A percentile compares a stretch with the other conserved stretches of the same genome.
These are phyloP conservation scores for Malus hybrid DNA, from an alignment of 331 rosid genomes.

Conservation along the genomic window DNA sequence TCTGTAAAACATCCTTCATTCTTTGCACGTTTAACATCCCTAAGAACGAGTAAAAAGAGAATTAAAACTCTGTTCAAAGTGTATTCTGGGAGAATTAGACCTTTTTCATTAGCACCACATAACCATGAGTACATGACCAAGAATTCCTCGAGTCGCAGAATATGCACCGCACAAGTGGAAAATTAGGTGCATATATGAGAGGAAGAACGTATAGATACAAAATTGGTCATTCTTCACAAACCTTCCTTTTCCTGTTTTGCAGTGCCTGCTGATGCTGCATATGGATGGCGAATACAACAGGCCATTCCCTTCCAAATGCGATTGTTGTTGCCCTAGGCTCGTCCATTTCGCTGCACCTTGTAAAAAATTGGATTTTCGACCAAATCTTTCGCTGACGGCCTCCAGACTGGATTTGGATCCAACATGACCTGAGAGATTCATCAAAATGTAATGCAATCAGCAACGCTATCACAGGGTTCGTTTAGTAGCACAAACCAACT, in stretches of 20 bases:
- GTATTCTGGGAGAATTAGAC: neutral
- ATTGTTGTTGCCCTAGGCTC: conserved; percentile 9
- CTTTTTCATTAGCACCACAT: neutral
- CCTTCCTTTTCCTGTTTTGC: neutral
- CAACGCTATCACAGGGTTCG: too few relatives aligned
- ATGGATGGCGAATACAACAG: conserved; percentile 9
- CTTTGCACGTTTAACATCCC: neutral
- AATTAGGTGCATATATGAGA: conserved; percentile 21
- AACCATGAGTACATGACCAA: neutral
- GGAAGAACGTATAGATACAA: conserved; percentile 12
- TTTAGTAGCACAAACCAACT: too few relatives aligned
- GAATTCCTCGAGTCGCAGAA: conserved; percentile 11
- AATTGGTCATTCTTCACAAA: conserved; percentile 17
- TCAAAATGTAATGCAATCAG: too few relatives aligned
- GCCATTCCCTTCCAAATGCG: conserved; percentile 1
- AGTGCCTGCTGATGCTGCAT: neutral
- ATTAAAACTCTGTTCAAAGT: too few relatives aligned
- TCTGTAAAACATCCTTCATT: neutral
- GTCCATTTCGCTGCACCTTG: conserved; percentile 1
- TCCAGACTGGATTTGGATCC: too few relatives aligned
- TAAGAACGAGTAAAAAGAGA: neutral
- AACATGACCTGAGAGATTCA: too few relatives aligned
- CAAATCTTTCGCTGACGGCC: too few relatives aligned
- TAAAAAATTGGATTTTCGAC: too few relatives aligned
- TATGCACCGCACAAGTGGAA: conserved; percentile 33